Conservation (phyloP, 768 basidiomycete species). For the Kwoniella dejecticola region DNA sequence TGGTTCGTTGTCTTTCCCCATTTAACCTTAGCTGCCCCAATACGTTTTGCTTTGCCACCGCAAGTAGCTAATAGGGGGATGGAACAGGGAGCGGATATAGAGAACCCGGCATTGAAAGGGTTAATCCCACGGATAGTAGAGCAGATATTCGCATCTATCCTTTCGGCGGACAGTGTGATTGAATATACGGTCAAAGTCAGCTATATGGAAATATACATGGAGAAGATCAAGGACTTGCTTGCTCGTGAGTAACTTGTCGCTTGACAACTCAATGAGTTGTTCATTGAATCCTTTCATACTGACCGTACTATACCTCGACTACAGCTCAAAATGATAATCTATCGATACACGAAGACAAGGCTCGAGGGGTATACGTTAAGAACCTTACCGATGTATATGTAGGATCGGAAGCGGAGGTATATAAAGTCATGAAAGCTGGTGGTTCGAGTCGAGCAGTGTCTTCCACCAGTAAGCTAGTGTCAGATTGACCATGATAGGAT, state of each 20-base stretch:
- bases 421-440: slow-evolving; percentile 98
- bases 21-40: too few relatives aligned
- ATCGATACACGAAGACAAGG: slow-evolving; percentile 97
- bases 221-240: slow-evolving; percentile 89
- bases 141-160: slow-evolving; percentile 97
- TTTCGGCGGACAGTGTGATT: slow-evolving; percentile 88
- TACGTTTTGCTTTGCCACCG: too few relatives aligned
- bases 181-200: slow-evolving; percentile 99
- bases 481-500: background rate
- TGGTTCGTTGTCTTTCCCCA: slow-evolving; percentile 63
- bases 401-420: slow-evolving; percentile 89
- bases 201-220: slow-evolving; percentile 99
- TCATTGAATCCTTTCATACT: too few relatives aligned
- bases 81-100: slow-evolving; percentile 90
- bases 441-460: slow-evolving; percentile 87
- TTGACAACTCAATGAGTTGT: too few relatives aligned
- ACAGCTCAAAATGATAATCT: slow-evolving; percentile 95
- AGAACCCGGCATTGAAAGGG: slow-evolving; percentile 86
- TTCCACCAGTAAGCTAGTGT: slow-evolving; percentile 76
- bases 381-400: slow-evolving; percentile 97
- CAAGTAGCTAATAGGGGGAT: background rate
- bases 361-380: slow-evolving; percentile 96
- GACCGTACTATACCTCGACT: background rate
- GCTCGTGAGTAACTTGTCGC: slow-evolving; percentile 74
- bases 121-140: slow-evolving; percentile 98